phyloP scores from a whole-genome alignment of 2,329 filamentous ascomycete species.

The Coniochaeta sp. region DNA sequence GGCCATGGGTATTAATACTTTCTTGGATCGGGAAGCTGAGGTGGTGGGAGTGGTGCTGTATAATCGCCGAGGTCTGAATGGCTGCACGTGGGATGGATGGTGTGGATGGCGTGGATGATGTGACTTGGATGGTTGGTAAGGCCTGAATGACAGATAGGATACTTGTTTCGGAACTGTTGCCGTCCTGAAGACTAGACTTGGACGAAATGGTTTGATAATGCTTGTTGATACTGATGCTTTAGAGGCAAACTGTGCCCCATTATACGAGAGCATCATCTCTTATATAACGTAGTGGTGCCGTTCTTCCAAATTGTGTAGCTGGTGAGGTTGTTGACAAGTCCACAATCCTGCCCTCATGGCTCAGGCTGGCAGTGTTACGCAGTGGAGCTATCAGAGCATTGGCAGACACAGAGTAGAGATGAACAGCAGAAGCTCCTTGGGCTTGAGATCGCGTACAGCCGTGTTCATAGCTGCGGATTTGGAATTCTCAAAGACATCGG shows the following conservation, averaged over 20 bases:
- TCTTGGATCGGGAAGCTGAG: background rate
- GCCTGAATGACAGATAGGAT: background rate
- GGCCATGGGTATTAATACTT: background rate
- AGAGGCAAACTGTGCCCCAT: background rate
- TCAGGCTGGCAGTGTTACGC: background rate
- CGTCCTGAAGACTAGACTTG: too few relatives aligned
- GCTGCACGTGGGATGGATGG: too few relatives aligned
- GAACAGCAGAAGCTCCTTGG: too few relatives aligned
- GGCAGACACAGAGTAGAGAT: background rate
- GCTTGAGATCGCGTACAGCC: too few relatives aligned
- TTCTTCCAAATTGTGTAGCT: background rate
- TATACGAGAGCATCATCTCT: background rate
- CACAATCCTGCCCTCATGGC: background rate
- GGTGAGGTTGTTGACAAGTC: background rate
- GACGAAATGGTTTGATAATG: background rate
- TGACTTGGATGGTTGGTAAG: background rate
- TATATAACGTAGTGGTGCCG: background rate
- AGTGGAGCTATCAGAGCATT: background rate
- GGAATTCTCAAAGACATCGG: background rate
- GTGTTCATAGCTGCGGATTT: too few relatives aligned
- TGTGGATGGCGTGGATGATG: too few relatives aligned
- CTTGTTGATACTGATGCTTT: background rate
- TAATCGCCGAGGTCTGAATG: background rate
- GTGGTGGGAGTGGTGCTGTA: background rate
- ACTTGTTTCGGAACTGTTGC: background rate